Evolutionary conservation across 306 rosid genomes (phyloP), one percentile per base, ranked within the genome.

Genomic region (Trifolium subterraneum): DNA sequence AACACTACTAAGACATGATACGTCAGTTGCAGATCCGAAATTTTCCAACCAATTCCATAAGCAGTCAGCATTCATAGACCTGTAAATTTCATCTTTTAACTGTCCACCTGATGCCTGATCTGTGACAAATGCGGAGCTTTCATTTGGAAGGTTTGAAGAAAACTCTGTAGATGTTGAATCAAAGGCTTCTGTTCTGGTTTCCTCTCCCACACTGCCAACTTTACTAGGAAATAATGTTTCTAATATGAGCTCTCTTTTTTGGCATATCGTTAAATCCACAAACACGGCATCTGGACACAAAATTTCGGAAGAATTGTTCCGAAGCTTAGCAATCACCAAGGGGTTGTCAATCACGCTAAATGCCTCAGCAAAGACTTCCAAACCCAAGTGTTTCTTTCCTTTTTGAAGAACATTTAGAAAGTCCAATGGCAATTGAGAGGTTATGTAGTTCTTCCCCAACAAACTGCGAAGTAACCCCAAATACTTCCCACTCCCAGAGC

Each of bases 301-400:
- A 15, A 38, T n/a, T 23, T 77, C 36, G 2, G 78, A 12, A 45
- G 67, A 35, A 52, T 55, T 62, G 16, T 66, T 35, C 31, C 65
- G 31, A 33, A 80, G 65, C 51, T 71, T 59, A 20, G 74, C 88
- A 75, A 84, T 66, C 2, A 88, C 87, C 77, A 90, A 74, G 42
- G 89, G 82, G 79, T 90, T 84, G 47, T 48, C 83, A 51, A 85
- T 63, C 64, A 52, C 22, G 48, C 75, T 73, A 64, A 90, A 81
- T 50, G 88, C 89, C 71, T 64, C 75, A 2, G 90, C 93, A 51
- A 79, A 67, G 68, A 62, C 82, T 19, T 78, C 61, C 23, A 81
- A 20, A 12, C 59, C 47, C 44, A 70, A 3, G 25, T 5, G 36
- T 5, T 36, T 77, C 65, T 36, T 27, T 58, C 79, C 72, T 52